Base-by-base conservation (phyloP, 2,329 filamentous ascomycete species). In the Beauveria scarabaeidicola region DNA sequence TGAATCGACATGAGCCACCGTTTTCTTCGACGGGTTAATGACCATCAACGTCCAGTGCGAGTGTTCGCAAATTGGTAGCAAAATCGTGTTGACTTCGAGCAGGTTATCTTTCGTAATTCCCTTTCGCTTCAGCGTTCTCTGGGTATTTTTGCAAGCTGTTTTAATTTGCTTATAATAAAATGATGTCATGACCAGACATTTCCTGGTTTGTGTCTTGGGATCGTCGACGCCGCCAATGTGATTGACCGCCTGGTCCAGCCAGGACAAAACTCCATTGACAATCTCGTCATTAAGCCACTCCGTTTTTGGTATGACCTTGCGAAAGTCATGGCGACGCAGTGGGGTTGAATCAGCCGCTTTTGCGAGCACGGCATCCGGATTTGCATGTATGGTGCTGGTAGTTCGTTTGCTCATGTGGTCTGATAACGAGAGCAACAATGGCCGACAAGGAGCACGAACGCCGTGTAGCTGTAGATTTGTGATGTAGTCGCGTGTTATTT, bases 201-300 rank as follows among this genome's bases (percentile, higher is more conserved):
- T 83, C 6, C 87, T 84, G 5, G 70, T 76, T 40, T 74, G 71
- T 40, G 67, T 72, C 67, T 75, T 79, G 61, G 72, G 66, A 63
- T 78, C 75, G 53, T 74, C 75, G 58, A 78, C 78, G 27, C 84
- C 84, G 29, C 78, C 79, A 36, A 78, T 73, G 61, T 77, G 73
- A 67, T 88, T 87, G 66, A 85, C 73, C 53, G 78, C 79, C 17
- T 78, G 75, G 52, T 85, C 83, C 15, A 91, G 73, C 67, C 83
- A 81, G 29, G 79, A 72, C 27, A 91, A 77, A 52, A 83, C 82
- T 15, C 82, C 82, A 65, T 90, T 89, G 65, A 93, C 82, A 54
- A 88, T 82, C 65, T 89, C 86, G 69, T 92, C 89, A 63, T 92
- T 91, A 7, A 93, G 78, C 89, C 89, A 93, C 29, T 77, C 77